Base-by-base conservation (phyloP, 495 filamentous ascomycete species). In the Podospora pseudopauciseta region DNA sequence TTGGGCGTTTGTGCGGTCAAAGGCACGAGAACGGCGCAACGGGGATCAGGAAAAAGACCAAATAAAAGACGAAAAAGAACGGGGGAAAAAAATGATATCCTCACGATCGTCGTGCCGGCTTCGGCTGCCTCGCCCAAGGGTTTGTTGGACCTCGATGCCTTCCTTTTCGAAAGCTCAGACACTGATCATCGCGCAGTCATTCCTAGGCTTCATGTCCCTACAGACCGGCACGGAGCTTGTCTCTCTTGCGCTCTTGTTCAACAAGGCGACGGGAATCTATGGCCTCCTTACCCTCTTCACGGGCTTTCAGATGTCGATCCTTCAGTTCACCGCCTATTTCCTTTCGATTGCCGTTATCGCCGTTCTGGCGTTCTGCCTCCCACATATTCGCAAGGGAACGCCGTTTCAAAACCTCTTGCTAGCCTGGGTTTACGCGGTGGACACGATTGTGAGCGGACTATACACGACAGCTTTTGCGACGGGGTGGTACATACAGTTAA, bases 221-320 rank as follows among this genome's bases (percentile, higher is more conserved):
- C 90, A 91, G 68, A 93, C 91, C 39, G 93, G 91, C 72, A 89
- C 91, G 55, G 91, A 94, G 66, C 82, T 96, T 66, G 90, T 95
- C 67, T 87, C 90, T 5, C 82, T 94, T 68, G 88, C 90, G 13
- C 82, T 94, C 65, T 79, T 95, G 32, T 85, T 97, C 75, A 97
- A 97, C 82, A 96, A 96, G 79, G 84, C 90, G 69, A 92, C 91
- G 65, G 92, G 92, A 65, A 80, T 96, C 69, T 97, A 94, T 80
- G 93, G 93, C 73, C 83, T 97, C 64, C 90, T 97, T 67, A 92
- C 93, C 61, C 83, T 96, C 70, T 80, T 92, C 64, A 92, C 91
- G n/a, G 91, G 91, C 73, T 80, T 80, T 62, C 61, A 73, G 30
- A 72, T 84, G 30, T 91, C 89, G 18, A 83, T 87, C 3, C 77